Base-by-base conservation (phyloP, 2,329 filamentous ascomycete species). In the Xylaria sp. region DNA sequence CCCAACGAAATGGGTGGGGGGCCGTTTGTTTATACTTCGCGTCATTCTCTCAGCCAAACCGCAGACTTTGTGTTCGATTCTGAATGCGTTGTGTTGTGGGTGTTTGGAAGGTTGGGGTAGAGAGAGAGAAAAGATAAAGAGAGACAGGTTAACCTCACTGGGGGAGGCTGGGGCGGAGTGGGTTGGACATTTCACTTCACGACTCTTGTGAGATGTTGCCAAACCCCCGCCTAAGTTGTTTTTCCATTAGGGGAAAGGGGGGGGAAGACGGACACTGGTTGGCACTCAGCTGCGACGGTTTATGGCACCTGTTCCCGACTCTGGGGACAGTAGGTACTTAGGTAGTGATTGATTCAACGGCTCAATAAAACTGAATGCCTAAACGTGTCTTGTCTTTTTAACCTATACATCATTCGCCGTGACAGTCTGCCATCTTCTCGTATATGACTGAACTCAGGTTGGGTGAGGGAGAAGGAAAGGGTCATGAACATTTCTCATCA, bases 31-130 rank as follows among this genome's bases (percentile, higher is more conserved):
- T 64, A 63, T 67, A 60, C 56, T 68, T 68, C 64, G 55, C 43
- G 61, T 66, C 66, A 58, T 59, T 66, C 63, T 56, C 60, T 66
- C 54, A 47, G 39, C 60, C 57, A 56, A 46, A 54, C 56, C 57
- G 54, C 54, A 62, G 57, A 56, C 58, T 62, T 50, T n/a, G n/a
- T 63, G 58, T 57, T 57, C 52, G 51, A 49, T 62, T 62, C 63
- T 61, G 57, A 62, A 56, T 54, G 58, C 60, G 29, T 34, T 34
- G 62, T 60, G n/a, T n/a, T n/a, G n/a, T 63, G 54, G 56, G 56
- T 66, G 56, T 66, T 66, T 61, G 52, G 61, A 58, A 61, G 57
- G 58, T n/a, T n/a, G n/a, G n/a, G n/a, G n/a, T n/a, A n/a, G n/a
- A n/a, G n/a, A n/a, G n/a, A n/a, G n/a, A n/a, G n/a, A n/a, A n/a